Evolutionary conservation across 2,329 filamentous ascomycete species (phyloP).

Genomic region (Trematosphaeria pertusa): DNA sequence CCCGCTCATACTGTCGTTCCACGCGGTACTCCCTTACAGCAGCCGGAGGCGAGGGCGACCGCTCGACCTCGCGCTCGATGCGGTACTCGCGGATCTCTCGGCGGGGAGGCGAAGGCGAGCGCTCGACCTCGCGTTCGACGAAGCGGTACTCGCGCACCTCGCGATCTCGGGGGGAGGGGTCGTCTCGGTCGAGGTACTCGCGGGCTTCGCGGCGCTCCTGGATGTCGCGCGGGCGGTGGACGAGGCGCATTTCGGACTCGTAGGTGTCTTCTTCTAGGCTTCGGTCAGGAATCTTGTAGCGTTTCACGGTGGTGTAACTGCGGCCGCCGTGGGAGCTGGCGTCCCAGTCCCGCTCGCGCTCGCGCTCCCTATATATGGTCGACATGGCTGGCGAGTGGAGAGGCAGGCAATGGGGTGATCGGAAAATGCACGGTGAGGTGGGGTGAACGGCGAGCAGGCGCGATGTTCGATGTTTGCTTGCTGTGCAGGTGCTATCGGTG

Average conservation of each 20-base stretch:
- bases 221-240: slow-evolving; percentile 46
- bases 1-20: slow-evolving; percentile 42
- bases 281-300: slow-evolving; percentile 63
- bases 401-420: neutral
- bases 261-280: slow-evolving; percentile 52
- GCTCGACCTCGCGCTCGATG: slow-evolving; percentile 60
- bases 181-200: slow-evolving; percentile 50
- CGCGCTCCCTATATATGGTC: slow-evolving; percentile 54
- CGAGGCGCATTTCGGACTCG: slow-evolving; percentile 58
- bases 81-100: slow-evolving; percentile 58
- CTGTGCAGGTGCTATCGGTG: neutral
- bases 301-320: slow-evolving; percentile 63
- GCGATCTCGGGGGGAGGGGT: slow-evolving; percentile 32
- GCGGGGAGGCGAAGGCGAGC: slow-evolving; percentile 51
- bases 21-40: slow-evolving; percentile 40
- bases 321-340: slow-evolving; percentile 45
- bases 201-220: slow-evolving; percentile 42
- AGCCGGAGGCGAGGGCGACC: slow-evolving; percentile 52
- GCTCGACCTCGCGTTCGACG: slow-evolving; percentile 41
- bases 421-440: neutral
- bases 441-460: neutral
- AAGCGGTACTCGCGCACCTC: slow-evolving; percentile 48
- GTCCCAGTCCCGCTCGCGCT: slow-evolving; percentile 55
- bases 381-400: slow-evolving; percentile 47
- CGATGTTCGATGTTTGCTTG: neutral